phyloP scores from a whole-genome alignment of 2,329 filamentous ascomycete species.

The Sporothrix inflata region DNA sequence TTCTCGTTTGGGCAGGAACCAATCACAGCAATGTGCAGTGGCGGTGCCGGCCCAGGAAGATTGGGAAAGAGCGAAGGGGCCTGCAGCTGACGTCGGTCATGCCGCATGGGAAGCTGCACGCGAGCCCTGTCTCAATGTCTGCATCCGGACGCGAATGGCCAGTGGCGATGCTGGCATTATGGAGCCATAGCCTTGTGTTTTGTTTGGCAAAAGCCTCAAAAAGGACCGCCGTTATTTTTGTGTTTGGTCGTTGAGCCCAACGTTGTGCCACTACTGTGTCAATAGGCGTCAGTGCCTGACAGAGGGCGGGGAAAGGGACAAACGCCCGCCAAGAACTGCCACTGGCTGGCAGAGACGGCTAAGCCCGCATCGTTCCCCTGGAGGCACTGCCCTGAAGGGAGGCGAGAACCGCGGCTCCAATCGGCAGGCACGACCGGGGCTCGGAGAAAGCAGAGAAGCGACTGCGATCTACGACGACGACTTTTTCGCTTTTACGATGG shows the following conservation, averaged over 20 bases:
- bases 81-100: conserved; percentile 26
- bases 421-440: neutral
- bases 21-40: neutral
- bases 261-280: neutral
- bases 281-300: conserved; percentile 1
- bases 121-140: neutral
- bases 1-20: neutral
- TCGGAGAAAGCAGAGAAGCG: neutral
- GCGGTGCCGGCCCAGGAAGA: neutral
- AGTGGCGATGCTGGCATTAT: neutral
- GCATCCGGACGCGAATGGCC: neutral
- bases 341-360: conserved; percentile 5
- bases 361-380: neutral
- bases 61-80: conserved; percentile 1
- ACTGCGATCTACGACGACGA: neutral
- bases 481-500: neutral
- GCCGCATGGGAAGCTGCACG: conserved; percentile 12
- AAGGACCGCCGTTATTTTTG: too few species aligned
- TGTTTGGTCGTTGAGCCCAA: neutral
- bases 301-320: neutral
- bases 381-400: neutral
- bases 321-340: conserved; percentile 2
- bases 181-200: neutral
- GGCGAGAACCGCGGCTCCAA: neutral
- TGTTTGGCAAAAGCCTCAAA: neutral